Conservation (phyloP, 2,329 filamentous ascomycete species). For the Nemania bipapillata region DNA sequence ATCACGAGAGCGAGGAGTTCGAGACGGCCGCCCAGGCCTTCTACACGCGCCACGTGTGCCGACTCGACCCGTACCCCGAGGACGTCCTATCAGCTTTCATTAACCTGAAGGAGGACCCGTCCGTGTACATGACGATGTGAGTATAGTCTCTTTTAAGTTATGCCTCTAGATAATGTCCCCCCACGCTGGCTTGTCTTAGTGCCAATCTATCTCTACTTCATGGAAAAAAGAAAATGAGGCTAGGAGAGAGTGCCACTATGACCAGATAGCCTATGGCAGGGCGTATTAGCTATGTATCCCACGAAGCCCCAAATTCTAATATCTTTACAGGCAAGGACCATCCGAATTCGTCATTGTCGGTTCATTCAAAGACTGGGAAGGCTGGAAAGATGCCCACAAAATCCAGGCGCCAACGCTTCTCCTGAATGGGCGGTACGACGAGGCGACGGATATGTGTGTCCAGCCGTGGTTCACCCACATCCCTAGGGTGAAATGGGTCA, state of each 20-base stretch:
- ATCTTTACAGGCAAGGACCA: slow-evolving; percentile 43
- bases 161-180: neutral
- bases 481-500: slow-evolving; percentile 20
- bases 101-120: slow-evolving; percentile 36
- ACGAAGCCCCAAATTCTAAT: slow-evolving; percentile 8
- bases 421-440: slow-evolving; percentile 42
- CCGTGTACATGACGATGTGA: slow-evolving; percentile 44
- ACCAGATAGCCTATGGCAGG: neutral
- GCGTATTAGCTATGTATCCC: neutral
- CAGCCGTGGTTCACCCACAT: slow-evolving; percentile 47
- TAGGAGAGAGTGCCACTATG: neutral
- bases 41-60: slow-evolving; percentile 33
- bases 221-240: neutral
- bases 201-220: neutral
- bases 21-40: slow-evolving; percentile 28
- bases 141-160: neutral
- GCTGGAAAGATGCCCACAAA: slow-evolving; percentile 30
- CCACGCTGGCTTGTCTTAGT: neutral
- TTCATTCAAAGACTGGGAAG: slow-evolving; percentile 35
- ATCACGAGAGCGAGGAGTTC: slow-evolving; percentile 36
- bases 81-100: slow-evolving; percentile 9
- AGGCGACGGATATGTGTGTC: slow-evolving; percentile 50
- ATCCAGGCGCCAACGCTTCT: slow-evolving; percentile 31
- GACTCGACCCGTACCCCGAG: slow-evolving; percentile 33
- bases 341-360: slow-evolving; percentile 46